Percentiles rank a stretch among this genome's conserved stretches.
phyloP scores from a whole-genome alignment of 768 basidiomycete genomes.

The Scleroderma bovista region DNA sequence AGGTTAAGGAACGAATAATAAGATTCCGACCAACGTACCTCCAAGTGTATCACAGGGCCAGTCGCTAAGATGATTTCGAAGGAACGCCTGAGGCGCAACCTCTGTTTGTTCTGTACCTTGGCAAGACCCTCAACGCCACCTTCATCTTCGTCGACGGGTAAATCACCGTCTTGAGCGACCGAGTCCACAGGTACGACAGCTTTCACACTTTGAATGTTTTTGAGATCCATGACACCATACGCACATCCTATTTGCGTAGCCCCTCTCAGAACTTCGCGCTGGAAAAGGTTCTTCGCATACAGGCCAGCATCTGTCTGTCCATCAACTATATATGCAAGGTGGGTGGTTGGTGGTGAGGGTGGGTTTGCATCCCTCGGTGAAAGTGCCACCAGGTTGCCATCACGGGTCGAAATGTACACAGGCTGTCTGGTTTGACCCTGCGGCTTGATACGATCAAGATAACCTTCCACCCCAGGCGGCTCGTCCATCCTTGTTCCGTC shows the following conservation, averaged over 20 bases:
- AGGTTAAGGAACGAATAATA: not conserved
- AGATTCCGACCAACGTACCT: conserved; percentile 44
- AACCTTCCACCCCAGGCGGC: conserved; percentile 84
- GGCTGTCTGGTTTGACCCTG: conserved; percentile 52
- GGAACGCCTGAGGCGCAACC: conserved; percentile 53
- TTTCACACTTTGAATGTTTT: conserved; percentile 59
- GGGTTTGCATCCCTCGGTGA: conserved; percentile 50
- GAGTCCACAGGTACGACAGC: conserved; percentile 45
- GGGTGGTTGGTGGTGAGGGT: conserved; percentile 60
- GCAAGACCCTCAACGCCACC: conserved; percentile 56
- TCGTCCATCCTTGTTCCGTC: conserved; percentile 51
- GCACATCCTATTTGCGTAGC: conserved; percentile 57
- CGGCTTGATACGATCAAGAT: conserved; percentile 64
- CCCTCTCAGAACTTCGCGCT: conserved; percentile 58
- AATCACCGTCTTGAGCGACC: conserved; percentile 28
- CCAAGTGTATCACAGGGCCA: conserved; percentile 68
- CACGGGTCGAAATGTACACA: conserved; percentile 67
- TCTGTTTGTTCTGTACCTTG: conserved; percentile 37
- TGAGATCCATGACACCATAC: conserved; percentile 67
- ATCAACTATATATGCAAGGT: conserved; percentile 27
- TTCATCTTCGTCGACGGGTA: conserved; percentile 52
- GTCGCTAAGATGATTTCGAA: conserved; percentile 74
- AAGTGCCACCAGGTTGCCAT: conserved; percentile 66
- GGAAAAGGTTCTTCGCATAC: conserved; percentile 34
- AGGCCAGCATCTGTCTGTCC: conserved; percentile 23